phyloP scores from a whole-genome alignment of 1,284 basidiomycete species.

The Singerocomus inundabilis region DNA sequence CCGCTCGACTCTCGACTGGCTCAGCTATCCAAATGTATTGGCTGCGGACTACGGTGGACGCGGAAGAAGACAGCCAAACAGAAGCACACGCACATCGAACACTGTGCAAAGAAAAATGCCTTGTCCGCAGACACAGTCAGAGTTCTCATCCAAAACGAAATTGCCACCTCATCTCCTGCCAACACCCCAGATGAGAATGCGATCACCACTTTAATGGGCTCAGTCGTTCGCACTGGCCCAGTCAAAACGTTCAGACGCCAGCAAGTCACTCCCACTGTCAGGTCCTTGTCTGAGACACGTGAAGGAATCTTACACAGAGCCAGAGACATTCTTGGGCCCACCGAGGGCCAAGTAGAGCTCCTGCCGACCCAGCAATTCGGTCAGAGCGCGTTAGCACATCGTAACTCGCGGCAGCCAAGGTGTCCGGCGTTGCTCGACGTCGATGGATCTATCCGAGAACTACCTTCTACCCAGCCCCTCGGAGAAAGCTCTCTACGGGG shows the following conservation, averaged over 20 bases:
- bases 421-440: background rate
- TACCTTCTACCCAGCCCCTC: slow-evolving; percentile 42
- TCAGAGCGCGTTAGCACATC: slow-evolving; percentile 21
- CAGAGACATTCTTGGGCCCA: slow-evolving; percentile 40
- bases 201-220: slow-evolving; percentile 52
- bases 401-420: slow-evolving; percentile 2
- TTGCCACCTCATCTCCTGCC: slow-evolving; percentile 24
- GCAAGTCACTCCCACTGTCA: slow-evolving; percentile 46
- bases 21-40: slow-evolving; percentile 56
- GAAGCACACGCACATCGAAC: slow-evolving; percentile 63
- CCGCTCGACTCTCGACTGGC: slow-evolving; percentile 39
- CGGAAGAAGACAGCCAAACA: slow-evolving; percentile 56
- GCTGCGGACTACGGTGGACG: slow-evolving; percentile 68
- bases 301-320: slow-evolving; percentile 55
- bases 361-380: slow-evolving; percentile 36
- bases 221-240: slow-evolving; percentile 46
- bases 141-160: slow-evolving; percentile 50
- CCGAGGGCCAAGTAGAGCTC: slow-evolving; percentile 2
- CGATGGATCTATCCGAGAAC: slow-evolving; percentile 5
- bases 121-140: slow-evolving; percentile 55
- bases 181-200: slow-evolving; percentile 8
- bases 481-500: slow-evolving; percentile 36
- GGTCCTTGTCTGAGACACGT: slow-evolving; percentile 47
- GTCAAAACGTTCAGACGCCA: slow-evolving; percentile 45
- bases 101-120: slow-evolving; percentile 61